Conservation (phyloP, 2,329 filamentous ascomycete species). For the Byssochlamys sp. region DNA sequence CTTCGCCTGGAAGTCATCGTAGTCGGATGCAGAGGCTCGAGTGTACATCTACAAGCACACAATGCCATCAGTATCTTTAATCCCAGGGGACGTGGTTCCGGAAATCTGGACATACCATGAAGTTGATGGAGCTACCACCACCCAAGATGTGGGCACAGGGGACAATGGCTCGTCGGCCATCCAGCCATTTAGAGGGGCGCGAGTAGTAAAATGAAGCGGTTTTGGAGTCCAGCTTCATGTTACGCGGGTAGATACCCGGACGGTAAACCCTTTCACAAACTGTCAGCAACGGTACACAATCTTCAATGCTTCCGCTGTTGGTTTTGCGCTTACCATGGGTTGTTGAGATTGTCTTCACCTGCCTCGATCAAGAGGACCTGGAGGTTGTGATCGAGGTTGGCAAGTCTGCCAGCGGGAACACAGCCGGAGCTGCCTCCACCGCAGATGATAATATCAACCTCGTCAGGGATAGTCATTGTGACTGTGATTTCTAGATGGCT, state of each 20-base stretch:
- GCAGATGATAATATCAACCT: conserved; percentile 74
- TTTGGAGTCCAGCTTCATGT: conserved; percentile 73
- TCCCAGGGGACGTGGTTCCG: not conserved
- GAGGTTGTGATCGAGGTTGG: conserved; percentile 66
- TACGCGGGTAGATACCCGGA: conserved; percentile 65
- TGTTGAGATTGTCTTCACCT: conserved; percentile 65
- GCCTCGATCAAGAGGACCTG: conserved; percentile 62
- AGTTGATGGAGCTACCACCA: conserved; percentile 66
- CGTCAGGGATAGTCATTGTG: conserved; percentile 57
- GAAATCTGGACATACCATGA: conserved; percentile 46
- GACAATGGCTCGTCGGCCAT: conserved; percentile 62
- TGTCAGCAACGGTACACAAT: not conserved
- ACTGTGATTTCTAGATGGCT: not conserved
- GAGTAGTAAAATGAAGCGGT: conserved; percentile 75
- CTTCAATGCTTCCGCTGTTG: not conserved
- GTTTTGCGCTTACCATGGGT: conserved; percentile 47
- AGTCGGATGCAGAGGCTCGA: conserved; percentile 60
- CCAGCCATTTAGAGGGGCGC: conserved; percentile 61
- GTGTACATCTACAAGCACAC: conserved; percentile 54
- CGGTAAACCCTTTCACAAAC: conserved; percentile 53
- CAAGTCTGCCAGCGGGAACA: conserved; percentile 42
- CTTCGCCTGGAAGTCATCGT: conserved; percentile 69
- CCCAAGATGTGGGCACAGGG: conserved; percentile 64
- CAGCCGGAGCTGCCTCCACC: conserved; percentile 57
- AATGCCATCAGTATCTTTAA: conserved; percentile 2